These are phyloP conservation scores for Chalciporus sp. DNA, from an alignment of 1,284 basidiomycete species.

Conservation along the genomic window DNA sequence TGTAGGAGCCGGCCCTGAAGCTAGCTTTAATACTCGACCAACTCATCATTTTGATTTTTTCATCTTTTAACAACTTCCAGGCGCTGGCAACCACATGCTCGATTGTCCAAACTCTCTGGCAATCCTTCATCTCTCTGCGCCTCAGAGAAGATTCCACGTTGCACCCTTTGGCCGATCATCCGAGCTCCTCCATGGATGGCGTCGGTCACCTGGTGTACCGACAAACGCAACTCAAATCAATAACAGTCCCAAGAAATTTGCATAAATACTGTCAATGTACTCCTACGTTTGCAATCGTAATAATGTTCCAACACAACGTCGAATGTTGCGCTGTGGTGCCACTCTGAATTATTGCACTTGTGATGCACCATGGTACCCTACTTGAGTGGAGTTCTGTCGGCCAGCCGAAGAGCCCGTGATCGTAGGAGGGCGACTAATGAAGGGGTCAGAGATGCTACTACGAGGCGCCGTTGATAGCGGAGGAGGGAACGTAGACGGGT, in stretches of 20 bases:
- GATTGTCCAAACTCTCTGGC: conserved; percentile 41
- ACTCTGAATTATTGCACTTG: conserved; percentile 2
- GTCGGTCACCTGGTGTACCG: conserved; percentile 67
- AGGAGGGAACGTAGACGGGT: conserved; percentile 14
- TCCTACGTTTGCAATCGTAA: neutral
- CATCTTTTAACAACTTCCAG: conserved; percentile 71
- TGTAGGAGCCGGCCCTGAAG: conserved; percentile 49
- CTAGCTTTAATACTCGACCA: neutral
- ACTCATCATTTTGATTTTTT: conserved; percentile 16
- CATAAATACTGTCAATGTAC: neutral
- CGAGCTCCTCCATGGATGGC: conserved; percentile 44
- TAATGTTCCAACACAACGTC: neutral
- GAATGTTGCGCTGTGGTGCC: too few relatives aligned
- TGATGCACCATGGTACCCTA: conserved; percentile 10
- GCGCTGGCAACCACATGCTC: conserved; percentile 59
- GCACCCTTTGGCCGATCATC: conserved; percentile 66
- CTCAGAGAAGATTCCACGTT: conserved; percentile 53
- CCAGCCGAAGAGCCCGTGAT: neutral
- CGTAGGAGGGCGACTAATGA: neutral
- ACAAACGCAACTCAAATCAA: conserved; percentile 36
- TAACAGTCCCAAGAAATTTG: neutral
- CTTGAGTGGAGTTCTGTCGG: neutral
- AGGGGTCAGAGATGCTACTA: neutral
- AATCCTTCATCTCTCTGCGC: conserved; percentile 56
- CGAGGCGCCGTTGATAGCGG: conserved; percentile 3